A percentile compares a stretch with the other conserved stretches of the same genome.
Conservation (phyloP, 176 grass and related monocot genomes). For the Triticum urartu region DNA sequence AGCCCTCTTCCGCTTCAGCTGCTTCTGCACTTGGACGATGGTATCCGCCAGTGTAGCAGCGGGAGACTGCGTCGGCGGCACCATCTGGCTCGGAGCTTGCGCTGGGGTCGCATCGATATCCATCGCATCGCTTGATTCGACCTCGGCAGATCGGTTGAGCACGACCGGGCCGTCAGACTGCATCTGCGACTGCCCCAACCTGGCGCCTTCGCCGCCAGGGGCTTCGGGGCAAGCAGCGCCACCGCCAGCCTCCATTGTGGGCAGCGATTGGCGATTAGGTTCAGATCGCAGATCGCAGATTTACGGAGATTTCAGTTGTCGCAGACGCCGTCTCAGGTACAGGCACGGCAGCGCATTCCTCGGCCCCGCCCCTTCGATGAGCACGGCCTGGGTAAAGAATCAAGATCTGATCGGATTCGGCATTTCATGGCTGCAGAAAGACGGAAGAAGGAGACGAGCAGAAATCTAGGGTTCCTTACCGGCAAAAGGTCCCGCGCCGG, state of each 20-base stretch:
- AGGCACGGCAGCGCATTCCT: background rate
- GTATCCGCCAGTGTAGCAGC: background rate
- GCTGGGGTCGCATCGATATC: constrained; percentile 25
- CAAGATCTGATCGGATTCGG: background rate
- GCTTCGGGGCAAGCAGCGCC: background rate
- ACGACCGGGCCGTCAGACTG: constrained; percentile 26
- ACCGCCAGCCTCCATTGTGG: constrained; percentile 22
- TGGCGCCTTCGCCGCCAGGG: background rate
- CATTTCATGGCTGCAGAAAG: background rate
- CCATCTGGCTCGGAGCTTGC: background rate
- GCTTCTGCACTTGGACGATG: constrained; percentile 62
- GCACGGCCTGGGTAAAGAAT: background rate
- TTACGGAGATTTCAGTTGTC: background rate
- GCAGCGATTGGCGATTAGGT: background rate
- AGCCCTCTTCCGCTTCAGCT: constrained; percentile 74
- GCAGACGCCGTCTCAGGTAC: background rate
- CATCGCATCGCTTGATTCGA: constrained; percentile 38
- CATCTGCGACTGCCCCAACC: constrained; percentile 24
- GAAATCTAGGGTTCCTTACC: constrained; percentile 5
- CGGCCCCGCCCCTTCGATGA: background rate
- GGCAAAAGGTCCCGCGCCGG: background rate
- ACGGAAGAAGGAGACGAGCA: background rate
- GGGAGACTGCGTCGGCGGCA: background rate
- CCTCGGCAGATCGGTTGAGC: constrained; percentile 21
- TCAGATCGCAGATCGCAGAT: background rate